Conservation (phyloP, 2,329 filamentous ascomycete genomes). For the Colletotrichum sp. region DNA sequence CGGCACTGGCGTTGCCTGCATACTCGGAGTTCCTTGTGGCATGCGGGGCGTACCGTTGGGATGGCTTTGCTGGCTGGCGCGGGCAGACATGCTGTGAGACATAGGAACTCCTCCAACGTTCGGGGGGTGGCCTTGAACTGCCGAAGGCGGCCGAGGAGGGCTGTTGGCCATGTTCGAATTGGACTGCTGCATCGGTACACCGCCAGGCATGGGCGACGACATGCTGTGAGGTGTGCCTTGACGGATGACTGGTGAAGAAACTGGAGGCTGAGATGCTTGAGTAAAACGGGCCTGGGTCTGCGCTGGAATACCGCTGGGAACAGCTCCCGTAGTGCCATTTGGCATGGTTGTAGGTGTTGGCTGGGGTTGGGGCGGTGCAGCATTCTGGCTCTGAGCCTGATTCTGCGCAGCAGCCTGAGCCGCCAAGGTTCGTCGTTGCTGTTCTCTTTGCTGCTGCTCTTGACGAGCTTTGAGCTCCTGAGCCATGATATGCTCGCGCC, state of each 20-base stretch:
- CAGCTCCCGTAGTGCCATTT: constrained; percentile 37
- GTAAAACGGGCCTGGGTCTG: constrained; percentile 54
- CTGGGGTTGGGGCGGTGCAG: constrained; percentile 31
- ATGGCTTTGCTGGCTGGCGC: constrained; percentile 72
- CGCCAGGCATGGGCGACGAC: constrained; percentile 69
- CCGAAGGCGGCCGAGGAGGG: constrained; percentile 70
- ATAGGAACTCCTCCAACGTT: constrained; percentile 60
- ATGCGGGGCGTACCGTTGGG: constrained; percentile 67
- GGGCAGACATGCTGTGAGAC: constrained; percentile 66
- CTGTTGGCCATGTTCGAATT: constrained; percentile 73
- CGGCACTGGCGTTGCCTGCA: constrained; percentile 65
- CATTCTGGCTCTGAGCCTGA: constrained; percentile 29
- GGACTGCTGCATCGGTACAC: constrained; percentile 68
- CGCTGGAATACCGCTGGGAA: constrained; percentile 45
- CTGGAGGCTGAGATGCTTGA: constrained; percentile 66
- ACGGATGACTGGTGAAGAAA: constrained; percentile 70
- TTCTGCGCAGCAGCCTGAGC: constrained; percentile 32
- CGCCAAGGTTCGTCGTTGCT: constrained; percentile 35
- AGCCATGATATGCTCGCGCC: constrained; percentile 38
- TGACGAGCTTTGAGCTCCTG: constrained; percentile 25
- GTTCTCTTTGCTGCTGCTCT: constrained; percentile 42
- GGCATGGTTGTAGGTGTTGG: constrained; percentile 41
- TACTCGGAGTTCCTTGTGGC: constrained; percentile 65
- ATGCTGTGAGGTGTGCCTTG: constrained; percentile 70
- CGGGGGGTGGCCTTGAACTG: constrained; percentile 62